phyloP scores from a whole-genome alignment of 768 basidiomycete species.

The Termitomyces sp. region DNA sequence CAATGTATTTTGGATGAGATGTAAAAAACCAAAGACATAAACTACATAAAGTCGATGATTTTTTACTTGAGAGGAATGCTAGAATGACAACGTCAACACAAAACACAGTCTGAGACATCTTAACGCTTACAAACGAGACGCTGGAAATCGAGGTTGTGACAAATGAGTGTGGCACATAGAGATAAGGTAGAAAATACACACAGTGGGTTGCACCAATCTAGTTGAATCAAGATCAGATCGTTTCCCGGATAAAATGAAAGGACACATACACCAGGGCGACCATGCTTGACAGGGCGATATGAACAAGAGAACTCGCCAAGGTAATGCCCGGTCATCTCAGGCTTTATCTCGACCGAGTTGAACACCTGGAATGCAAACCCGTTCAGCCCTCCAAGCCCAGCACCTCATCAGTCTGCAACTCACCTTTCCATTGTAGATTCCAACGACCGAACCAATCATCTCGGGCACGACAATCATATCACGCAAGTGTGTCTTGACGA shows the following conservation, averaged over 20 bases:
- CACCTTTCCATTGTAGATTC: constrained; percentile 98
- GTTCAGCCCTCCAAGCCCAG: neutral
- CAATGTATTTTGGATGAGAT: constrained; percentile 14
- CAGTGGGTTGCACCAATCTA: constrained; percentile 91
- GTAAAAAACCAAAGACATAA: constrained; percentile 16
- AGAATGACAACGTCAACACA: constrained; percentile 14
- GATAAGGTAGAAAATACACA: constrained; percentile 32
- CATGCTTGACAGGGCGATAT: constrained; percentile 99
- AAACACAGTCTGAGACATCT: neutral
- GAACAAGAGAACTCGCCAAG: constrained; percentile 97
- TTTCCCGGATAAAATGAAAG: neutral
- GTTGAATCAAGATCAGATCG: constrained; percentile 6
- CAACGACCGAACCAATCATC: constrained; percentile 98
- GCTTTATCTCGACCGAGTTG: constrained; percentile 98
- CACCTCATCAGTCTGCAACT: neutral
- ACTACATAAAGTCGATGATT: constrained; percentile 15
- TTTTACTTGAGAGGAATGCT: constrained; percentile 96
- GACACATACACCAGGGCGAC: constrained; percentile 91
- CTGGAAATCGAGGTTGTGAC: constrained; percentile 25
- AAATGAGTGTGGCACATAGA: constrained; percentile 6
- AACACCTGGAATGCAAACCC: constrained; percentile 50
- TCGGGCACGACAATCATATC: constrained; percentile 99
- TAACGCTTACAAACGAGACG: constrained; percentile 66
- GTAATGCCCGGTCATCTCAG: constrained; percentile 99
- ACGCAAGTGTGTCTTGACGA: constrained; percentile 98